phyloP scores from a whole-genome alignment of 768 basidiomycete species.

The Hysterangium stoloniferum region DNA sequence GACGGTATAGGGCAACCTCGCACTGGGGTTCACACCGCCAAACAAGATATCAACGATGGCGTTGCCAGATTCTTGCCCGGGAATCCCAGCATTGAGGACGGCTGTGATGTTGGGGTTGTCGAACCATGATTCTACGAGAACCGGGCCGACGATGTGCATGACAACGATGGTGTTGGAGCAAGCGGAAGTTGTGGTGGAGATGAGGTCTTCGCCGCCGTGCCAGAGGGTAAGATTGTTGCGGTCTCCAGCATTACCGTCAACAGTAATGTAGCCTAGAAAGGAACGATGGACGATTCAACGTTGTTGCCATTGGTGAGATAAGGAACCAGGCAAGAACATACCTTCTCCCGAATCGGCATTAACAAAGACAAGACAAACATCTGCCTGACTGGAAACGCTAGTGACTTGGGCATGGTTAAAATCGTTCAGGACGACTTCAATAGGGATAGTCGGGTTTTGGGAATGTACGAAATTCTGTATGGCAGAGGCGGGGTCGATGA shows the following conservation, averaged over 20 bases:
- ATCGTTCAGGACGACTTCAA: slow-evolving; percentile 12
- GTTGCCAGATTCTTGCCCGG: slow-evolving; percentile 66
- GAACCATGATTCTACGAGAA: slow-evolving; percentile 63
- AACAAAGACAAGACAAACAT: slow-evolving; percentile 74
- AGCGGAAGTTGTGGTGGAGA: slow-evolving; percentile 52
- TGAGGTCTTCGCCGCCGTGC: slow-evolving; percentile 52
- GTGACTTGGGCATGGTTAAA: slow-evolving; percentile 8
- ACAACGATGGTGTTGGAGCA: slow-evolving; percentile 67
- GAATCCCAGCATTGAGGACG: slow-evolving; percentile 41
- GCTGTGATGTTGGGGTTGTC: slow-evolving; percentile 52
- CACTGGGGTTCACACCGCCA: slow-evolving; percentile 61
- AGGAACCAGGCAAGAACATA: slow-evolving; percentile 35
- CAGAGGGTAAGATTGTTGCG: slow-evolving; percentile 43
- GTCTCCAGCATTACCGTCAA: slow-evolving; percentile 54
- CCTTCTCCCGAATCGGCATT: slow-evolving; percentile 80
- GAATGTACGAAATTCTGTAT: slow-evolving; percentile 10
- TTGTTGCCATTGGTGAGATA: too few species aligned
- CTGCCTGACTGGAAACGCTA: slow-evolving; percentile 33
- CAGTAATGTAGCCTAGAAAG: slow-evolving; percentile 37
- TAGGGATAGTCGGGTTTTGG: background rate
- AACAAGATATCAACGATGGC: slow-evolving; percentile 66
- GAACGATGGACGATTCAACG: background rate
- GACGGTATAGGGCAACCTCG: slow-evolving; percentile 68
- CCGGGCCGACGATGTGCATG: slow-evolving; percentile 69
- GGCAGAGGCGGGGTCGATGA: slow-evolving; percentile 17